These are phyloP conservation scores for Naganishia sp. DNA, from an alignment of 1,284 basidiomycete genomes.

Conservation along the genomic window DNA sequence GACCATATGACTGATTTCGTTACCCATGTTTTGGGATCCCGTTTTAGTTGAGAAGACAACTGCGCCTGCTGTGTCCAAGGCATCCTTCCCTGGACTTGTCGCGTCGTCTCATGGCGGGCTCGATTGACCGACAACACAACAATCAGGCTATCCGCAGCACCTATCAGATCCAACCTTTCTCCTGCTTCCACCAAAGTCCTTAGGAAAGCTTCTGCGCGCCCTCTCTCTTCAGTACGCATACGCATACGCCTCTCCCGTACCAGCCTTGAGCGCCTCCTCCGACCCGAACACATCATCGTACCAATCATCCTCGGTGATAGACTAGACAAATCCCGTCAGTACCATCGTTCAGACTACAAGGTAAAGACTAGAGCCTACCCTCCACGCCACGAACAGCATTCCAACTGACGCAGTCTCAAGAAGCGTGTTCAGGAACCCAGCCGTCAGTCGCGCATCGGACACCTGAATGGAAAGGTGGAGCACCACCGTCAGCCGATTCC, in stretches of 20 bases:
- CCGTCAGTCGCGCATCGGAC: slow-evolving; percentile 68
- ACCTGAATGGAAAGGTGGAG: slow-evolving; percentile 53
- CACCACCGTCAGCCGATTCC: not conserved
- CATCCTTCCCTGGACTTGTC: too few relatives aligned
- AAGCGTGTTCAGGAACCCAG: slow-evolving; percentile 74
- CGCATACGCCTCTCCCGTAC: not conserved
- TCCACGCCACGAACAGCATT: slow-evolving; percentile 75
- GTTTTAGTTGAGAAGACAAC: too few relatives aligned
- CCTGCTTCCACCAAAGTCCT: not conserved
- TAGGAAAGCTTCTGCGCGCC: not conserved
- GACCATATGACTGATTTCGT: too few relatives aligned
- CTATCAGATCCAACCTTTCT: not conserved
- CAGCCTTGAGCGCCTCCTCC: slow-evolving; percentile 28
- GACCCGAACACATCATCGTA: slow-evolving; percentile 38
- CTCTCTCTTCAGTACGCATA: not conserved
- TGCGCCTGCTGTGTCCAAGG: too few relatives aligned
- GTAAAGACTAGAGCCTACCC: slow-evolving; percentile 58
- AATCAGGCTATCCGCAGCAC: too few relatives aligned
- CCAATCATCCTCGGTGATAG: slow-evolving; percentile 50
- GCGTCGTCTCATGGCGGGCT: too few relatives aligned
- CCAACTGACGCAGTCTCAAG: slow-evolving; percentile 64
- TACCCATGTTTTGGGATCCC: too few relatives aligned
- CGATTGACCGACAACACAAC: too few relatives aligned
- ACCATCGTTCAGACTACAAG: not conserved
- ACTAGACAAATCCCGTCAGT: slow-evolving; percentile 29